Evolutionary conservation across 2,329 filamentous ascomycete genomes (phyloP), one percentile per base, ranked within the genome.

Genomic region (Stemphylium vesicarium): DNA sequence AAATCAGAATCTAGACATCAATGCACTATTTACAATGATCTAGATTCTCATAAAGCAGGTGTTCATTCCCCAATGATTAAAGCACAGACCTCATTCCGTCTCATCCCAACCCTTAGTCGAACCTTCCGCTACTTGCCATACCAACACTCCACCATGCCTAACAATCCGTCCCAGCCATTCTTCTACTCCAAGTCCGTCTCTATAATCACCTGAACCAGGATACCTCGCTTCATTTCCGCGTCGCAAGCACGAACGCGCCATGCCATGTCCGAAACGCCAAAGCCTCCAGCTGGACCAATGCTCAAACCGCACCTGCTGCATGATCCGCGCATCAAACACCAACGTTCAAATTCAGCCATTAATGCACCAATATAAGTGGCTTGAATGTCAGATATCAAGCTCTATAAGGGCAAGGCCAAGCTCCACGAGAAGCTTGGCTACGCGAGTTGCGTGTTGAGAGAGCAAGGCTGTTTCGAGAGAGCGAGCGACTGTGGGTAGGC

Each of bases 261-360:
- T 65, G 65, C 36, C 32, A 31, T 16, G 46, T 40, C 59, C 67
- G 67, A 72, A 72, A 72, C 69, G 66, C 57, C 24, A 50, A 42
- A 32, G 20, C 43, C 50, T 20, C 36, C 50, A 48, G 32, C 40
- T 11, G 29, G 4, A 5, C 32, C 42, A 13, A 20, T 32, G 47
- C 60, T 53, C 65, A 71, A 68, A 73, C 69, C 54, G 43, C 53
- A 36, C 37, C 24, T 55, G 70, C 67, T 44, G 50, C 70, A 73
- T 48, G 38, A 54, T 29, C 33, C 16, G 60, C 63, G 65, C 62
- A 66, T 69, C 64, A 69, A 67, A 73, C 69, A 36, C 44, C 29
- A 13, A 10, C 36, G 16, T 36, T 60, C 54, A 59, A 60, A 49
- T 47, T 29, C 26, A 39, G 4, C 18, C 12, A 18, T 22, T 3